Percentiles rank a stretch among this genome's conserved stretches.
Evolutionary conservation across 2,329 filamentous ascomycete species (phyloP).

Genomic region (Fusarium lateritium): DNA sequence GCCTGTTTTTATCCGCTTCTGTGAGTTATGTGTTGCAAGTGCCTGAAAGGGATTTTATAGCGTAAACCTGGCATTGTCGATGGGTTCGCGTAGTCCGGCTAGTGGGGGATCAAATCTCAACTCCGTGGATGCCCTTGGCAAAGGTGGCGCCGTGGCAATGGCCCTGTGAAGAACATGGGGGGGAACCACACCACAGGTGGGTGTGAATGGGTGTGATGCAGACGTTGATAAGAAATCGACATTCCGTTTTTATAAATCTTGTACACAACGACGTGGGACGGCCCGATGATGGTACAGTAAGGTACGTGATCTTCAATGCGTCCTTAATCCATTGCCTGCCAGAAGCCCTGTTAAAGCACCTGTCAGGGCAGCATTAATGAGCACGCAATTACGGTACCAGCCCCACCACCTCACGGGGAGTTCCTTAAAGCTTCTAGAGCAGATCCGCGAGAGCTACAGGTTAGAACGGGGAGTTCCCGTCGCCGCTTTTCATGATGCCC

Average conservation of each 20-base stretch:
- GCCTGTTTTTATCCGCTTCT: slow-evolving; percentile 24
- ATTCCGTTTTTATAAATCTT: slow-evolving; percentile 16
- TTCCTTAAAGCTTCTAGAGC: slow-evolving; percentile 34
- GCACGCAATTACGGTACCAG: slow-evolving; percentile 35
- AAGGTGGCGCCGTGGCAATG: slow-evolving; percentile 27
- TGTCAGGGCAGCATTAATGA: slow-evolving; percentile 29
- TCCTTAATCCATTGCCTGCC: slow-evolving; percentile 11
- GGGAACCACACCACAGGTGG: background rate
- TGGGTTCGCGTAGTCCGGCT: slow-evolving; percentile 36
- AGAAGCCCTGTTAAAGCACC: slow-evolving; percentile 24
- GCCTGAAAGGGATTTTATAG: slow-evolving; percentile 36
- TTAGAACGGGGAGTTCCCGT: slow-evolving; percentile 33
- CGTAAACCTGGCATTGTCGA: slow-evolving; percentile 39
- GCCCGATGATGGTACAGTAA: slow-evolving; percentile 19
- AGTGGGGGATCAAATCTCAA: slow-evolving; percentile 30
- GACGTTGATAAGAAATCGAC: slow-evolving; percentile 31
- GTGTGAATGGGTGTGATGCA: slow-evolving; percentile 1
- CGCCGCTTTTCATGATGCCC: slow-evolving; percentile 21
- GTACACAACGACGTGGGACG: slow-evolving; percentile 8
- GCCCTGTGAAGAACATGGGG: slow-evolving; percentile 15
- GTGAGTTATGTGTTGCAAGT: slow-evolving; percentile 29
- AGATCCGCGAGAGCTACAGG: slow-evolving; percentile 21
- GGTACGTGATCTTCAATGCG: slow-evolving; percentile 14
- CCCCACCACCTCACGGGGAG: slow-evolving; percentile 45
- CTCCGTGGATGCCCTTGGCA: slow-evolving; percentile 20